These are phyloP conservation scores for Podospora tetraspora DNA, from an alignment of 495 filamentous ascomycete genomes.

Conservation along the genomic window DNA sequence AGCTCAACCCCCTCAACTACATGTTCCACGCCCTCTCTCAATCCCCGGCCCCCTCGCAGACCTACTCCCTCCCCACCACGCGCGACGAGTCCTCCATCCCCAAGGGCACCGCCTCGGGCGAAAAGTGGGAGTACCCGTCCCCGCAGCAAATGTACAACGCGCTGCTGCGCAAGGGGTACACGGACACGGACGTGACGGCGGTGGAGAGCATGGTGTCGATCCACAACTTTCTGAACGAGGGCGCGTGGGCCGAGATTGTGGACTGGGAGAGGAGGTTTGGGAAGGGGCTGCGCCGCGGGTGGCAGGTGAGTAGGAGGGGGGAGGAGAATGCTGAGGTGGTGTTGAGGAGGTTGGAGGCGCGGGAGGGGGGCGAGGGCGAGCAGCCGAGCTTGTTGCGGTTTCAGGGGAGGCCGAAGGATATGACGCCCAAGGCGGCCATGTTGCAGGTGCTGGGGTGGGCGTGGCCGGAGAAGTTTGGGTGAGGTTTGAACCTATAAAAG, in stretches of 20 bases:
- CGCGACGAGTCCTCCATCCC: conserved; percentile 85
- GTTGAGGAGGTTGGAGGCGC: conserved; percentile 30
- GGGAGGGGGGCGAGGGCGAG: conserved; percentile 28
- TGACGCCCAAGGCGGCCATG: conserved; percentile 84
- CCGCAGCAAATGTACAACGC: conserved; percentile 99
- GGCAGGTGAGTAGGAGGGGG: conserved; percentile 67
- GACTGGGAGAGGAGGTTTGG: conserved; percentile 85
- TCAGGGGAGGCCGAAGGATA: conserved; percentile 78
- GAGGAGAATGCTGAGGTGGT: conserved; percentile 49
- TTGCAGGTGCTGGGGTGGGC: conserved; percentile 69
- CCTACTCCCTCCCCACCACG: conserved; percentile 62
- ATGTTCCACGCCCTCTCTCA: conserved; percentile 88
- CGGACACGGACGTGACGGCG: conserved; percentile 83
- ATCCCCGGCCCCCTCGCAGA: conserved; percentile 65
- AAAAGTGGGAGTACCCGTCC: conserved; percentile 94
- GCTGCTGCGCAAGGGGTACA: conserved; percentile 89
- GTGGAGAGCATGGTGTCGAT: conserved; percentile 97
- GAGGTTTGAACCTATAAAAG: conserved; percentile 25
- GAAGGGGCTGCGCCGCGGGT: conserved; percentile 62
- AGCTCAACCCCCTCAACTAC: conserved; percentile 89
- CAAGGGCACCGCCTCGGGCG: conserved; percentile 59
- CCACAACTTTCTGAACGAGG: conserved; percentile 97
- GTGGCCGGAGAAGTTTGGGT: conserved; percentile 76
- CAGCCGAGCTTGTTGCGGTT: conserved; percentile 75
- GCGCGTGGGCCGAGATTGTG: conserved; percentile 90